Conservation (phyloP, 1,284 basidiomycete species). For the Sporisorium scitamineum region DNA sequence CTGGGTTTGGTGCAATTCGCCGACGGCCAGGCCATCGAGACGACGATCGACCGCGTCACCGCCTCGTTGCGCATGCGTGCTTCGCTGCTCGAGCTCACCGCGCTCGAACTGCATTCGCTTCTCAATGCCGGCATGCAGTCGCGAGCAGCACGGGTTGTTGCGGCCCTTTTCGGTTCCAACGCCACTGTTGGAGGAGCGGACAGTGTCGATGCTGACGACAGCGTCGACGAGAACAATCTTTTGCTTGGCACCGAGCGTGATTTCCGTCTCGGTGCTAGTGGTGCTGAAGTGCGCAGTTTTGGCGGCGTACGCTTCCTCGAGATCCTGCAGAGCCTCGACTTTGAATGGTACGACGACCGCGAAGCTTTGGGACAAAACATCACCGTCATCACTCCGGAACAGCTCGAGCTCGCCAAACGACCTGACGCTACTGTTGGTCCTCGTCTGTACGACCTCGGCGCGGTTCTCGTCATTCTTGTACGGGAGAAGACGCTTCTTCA, state of each 20-base stretch:
- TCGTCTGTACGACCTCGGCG: slow-evolving; percentile 78
- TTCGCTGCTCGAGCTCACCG: slow-evolving; percentile 85
- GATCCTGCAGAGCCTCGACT: slow-evolving; percentile 84
- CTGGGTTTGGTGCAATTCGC: slow-evolving; percentile 79
- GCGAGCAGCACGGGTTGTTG: slow-evolving; percentile 62
- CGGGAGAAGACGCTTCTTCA: slow-evolving; percentile 51
- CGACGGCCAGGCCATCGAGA: slow-evolving; percentile 79
- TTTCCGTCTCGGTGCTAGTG: slow-evolving; percentile 43
- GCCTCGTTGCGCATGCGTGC: slow-evolving; percentile 86
- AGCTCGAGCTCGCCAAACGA: slow-evolving; percentile 82
- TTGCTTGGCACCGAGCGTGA: slow-evolving; percentile 41
- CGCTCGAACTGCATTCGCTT: slow-evolving; percentile 88
- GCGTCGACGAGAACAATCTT: slow-evolving; percentile 47
- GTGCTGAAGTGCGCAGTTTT: slow-evolving; percentile 34
- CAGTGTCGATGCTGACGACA: slow-evolving; percentile 29
- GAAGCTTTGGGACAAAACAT: slow-evolving; percentile 73
- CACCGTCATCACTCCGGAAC: slow-evolving; percentile 72
- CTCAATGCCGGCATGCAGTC: slow-evolving; percentile 76
- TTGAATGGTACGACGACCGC: slow-evolving; percentile 84
- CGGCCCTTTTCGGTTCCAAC: slow-evolving; percentile 58
- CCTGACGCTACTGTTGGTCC: slow-evolving; percentile 80
- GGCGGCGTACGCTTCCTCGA: slow-evolving; percentile 88
- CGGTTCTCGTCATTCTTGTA: slow-evolving; percentile 72
- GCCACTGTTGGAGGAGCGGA: slow-evolving; percentile 35
- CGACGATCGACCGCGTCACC: slow-evolving; percentile 79